Conservation (phyloP, 257 asterid species). For the Fraxinus cuspidata region DNA sequence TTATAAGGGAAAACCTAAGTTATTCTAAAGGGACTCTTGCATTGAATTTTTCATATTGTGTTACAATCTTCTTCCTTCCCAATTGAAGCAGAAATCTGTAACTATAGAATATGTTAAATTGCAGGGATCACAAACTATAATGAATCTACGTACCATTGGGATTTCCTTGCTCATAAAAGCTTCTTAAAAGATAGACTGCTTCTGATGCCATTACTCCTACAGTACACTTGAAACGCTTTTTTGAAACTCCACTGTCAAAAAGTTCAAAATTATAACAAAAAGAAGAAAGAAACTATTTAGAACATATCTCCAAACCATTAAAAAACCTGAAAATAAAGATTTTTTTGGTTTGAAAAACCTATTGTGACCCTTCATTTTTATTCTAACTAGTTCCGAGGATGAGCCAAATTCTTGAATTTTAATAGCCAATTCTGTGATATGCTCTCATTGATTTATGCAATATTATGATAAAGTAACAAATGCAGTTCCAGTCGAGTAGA, state of each 20-base stretch:
- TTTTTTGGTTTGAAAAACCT: neutral
- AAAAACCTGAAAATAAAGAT: neutral
- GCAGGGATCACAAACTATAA: slow-evolving; percentile 17
- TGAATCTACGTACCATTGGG: slow-evolving; percentile 56
- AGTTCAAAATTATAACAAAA: slow-evolving; percentile 10
- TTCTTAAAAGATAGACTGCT: slow-evolving; percentile 66
- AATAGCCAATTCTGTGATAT: neutral
- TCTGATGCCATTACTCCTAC: slow-evolving; percentile 84
- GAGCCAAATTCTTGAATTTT: neutral
- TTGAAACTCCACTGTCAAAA: slow-evolving; percentile 34
- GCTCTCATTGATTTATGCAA: neutral
- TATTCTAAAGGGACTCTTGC: neutral
- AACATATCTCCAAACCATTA: neutral
- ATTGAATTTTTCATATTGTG: neutral
- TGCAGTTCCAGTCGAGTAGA: neutral
- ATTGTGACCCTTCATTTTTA: neutral
- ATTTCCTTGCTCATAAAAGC: slow-evolving; percentile 93
- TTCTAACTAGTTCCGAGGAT: neutral
- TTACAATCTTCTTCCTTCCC: neutral
- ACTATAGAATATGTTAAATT: slow-evolving; percentile 17
- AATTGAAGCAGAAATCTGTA: slow-evolving; percentile 11
- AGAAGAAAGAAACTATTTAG: neutral
- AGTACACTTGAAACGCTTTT: slow-evolving; percentile 64
- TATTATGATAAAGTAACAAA: slow-evolving; percentile 6
- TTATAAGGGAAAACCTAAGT: neutral